Evolutionary conservation across 352 stramenopile species (phyloP), one percentile per base, ranked within the genome.

Genomic region (Peronosclerospora sorghi): DNA sequence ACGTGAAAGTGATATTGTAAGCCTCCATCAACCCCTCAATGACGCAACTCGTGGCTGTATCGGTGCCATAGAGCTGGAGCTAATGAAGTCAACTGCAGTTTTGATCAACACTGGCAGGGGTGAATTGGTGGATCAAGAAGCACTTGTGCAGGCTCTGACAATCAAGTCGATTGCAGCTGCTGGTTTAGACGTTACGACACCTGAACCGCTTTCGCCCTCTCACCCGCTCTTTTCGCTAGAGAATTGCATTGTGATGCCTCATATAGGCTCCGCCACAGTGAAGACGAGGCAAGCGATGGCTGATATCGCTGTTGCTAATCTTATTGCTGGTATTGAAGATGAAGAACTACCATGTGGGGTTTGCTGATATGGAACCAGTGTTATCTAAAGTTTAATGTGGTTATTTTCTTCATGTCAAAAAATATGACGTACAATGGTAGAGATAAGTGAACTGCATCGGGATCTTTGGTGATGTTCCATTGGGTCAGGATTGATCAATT

Each of bases 71-170:
- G 63, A 76, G 17, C 71, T 97, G 20, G 50, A 60, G 7, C 37
- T 73, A n/a, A 94, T 97, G 77, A 88, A 94, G 50, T 41, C 62
- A 8, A 62, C 60, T 21, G 80, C 85, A 15, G 78, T 95, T 39
- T 65, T 97, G 29, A 79, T 97, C 29, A 97, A 97, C 57, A 96
- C 91, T 46, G 83, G 82, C 28, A 70, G 89, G 30, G 89, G 89
- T 29, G 85, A 91, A 18, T 68, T 96, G 37, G 74, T 97, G 27
- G 80, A 96, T 51, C 87, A 95, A 45, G 71, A 87, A 19, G 75
- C 77, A 21, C 65, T 90, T 4, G 41, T 68, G 14, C 17, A 68
- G 2, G 74, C 70, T 2, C 56, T 90, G 0, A 30, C 24, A 3
- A 60, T 41, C 6, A 59, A 73, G 19, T 13, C 46, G 28, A 80